phyloP scores from a whole-genome alignment of 192 early-diverging fungal genomes.

The Coemansia sp. region DNA sequence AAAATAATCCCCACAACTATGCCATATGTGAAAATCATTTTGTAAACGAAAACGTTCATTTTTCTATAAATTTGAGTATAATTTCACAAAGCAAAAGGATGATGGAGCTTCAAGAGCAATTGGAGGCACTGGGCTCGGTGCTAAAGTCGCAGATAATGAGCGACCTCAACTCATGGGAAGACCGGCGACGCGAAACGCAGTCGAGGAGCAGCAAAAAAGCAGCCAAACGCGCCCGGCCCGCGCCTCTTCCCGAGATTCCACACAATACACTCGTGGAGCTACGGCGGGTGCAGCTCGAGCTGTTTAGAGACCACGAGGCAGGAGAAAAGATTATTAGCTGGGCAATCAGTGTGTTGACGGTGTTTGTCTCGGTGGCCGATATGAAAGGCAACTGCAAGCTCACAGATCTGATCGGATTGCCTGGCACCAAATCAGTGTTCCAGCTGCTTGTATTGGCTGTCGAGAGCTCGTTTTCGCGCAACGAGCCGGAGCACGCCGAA shows the following conservation, averaged over 20 bases:
- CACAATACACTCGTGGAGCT: constrained; percentile 26
- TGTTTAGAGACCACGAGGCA: constrained; percentile 8
- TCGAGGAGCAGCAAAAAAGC: constrained; percentile 14
- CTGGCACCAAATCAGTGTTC: constrained; percentile 32
- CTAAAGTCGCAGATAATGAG: constrained; percentile 51
- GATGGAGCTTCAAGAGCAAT: constrained; percentile 14
- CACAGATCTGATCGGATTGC: constrained; percentile 28
- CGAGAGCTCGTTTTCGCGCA: constrained; percentile 16
- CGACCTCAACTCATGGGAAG: constrained; percentile 49
- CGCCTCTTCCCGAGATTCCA: constrained; percentile 34
- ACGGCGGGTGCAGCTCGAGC: constrained; percentile 14
- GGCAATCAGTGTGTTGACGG: constrained; percentile 36
- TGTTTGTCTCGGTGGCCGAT: constrained; percentile 46
- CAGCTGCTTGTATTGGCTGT: constrained; percentile 34
- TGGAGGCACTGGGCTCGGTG: constrained; percentile 35
- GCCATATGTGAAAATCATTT: neutral
- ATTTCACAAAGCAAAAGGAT: neutral
- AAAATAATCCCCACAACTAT: neutral
- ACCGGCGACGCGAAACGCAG: constrained; percentile 32
- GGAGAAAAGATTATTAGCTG: constrained; percentile 19
- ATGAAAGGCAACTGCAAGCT: constrained; percentile 43
- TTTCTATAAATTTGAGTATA: too few relatives aligned
- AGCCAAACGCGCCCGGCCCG: constrained; percentile 21
- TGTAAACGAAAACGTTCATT: too few relatives aligned
- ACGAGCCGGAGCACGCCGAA: constrained; percentile 22